Evolutionary conservation across 2,329 filamentous ascomycete genomes (phyloP).

Genomic region (Teratosphaeria viscida): DNA sequence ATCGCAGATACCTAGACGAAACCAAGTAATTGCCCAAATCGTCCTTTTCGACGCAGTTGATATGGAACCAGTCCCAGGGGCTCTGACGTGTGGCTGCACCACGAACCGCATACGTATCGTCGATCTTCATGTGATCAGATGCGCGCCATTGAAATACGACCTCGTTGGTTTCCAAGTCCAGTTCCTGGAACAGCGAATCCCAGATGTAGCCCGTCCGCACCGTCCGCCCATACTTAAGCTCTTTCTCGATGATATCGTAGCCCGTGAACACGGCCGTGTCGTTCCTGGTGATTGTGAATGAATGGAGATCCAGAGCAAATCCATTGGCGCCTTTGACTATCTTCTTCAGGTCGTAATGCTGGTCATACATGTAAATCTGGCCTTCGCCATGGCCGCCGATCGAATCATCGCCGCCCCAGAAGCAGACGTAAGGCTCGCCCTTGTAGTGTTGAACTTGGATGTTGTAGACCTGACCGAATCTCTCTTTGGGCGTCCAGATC

Average conservation of each 20-base stretch:
- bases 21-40: conserved; percentile 42
- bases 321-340: conserved; percentile 29
- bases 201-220: conserved; percentile 12
- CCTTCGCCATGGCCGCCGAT: conserved; percentile 39
- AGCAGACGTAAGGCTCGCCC: conserved; percentile 37
- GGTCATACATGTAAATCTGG: conserved; percentile 33
- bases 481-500: conserved; percentile 13
- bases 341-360: conserved; percentile 25
- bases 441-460: conserved; percentile 36
- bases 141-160: conserved; percentile 48
- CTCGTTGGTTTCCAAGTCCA: conserved; percentile 42
- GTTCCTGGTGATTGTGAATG: conserved; percentile 29
- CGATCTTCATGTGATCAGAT: conserved; percentile 41
- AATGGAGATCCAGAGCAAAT: conserved; percentile 31
- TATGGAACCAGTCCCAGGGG: conserved; percentile 45
- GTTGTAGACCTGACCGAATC: conserved; percentile 33
- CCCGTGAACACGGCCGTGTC: conserved; percentile 34
- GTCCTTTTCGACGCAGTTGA: conserved; percentile 47
- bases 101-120: conserved; percentile 29
- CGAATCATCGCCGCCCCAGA: conserved; percentile 40
- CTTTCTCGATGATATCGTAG: conserved; percentile 20
- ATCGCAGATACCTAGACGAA: conserved; percentile 40
- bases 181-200: conserved; percentile 23
- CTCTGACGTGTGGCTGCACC: conserved; percentile 29
- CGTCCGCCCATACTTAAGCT: conserved; percentile 3